A percentile compares a stretch with the other conserved stretches of the same genome.
phyloP scores from a whole-genome alignment of 768 basidiomycete species.

The Phanerochaete sordida region DNA sequence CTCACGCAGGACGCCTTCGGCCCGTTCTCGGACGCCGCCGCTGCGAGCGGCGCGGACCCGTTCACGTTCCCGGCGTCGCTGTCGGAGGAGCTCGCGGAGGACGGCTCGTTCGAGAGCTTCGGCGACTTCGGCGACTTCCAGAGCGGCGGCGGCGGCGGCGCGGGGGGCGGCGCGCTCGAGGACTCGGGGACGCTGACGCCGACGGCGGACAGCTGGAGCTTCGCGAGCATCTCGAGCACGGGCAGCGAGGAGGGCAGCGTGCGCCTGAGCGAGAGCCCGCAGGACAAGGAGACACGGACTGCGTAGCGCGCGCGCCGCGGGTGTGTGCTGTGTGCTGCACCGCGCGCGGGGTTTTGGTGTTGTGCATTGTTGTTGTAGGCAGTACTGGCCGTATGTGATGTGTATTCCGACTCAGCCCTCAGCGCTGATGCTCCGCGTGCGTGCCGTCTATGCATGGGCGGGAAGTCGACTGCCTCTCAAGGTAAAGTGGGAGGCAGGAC shows the following conservation, averaged over 20 bases:
- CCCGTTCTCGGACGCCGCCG: conserved; percentile 70
- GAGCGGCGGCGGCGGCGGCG: conserved; percentile 44
- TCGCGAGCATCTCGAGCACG: conserved; percentile 26
- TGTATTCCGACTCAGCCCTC: not conserved
- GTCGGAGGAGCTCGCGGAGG: conserved; percentile 57
- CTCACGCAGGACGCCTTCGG: conserved; percentile 37
- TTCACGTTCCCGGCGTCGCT: conserved; percentile 50
- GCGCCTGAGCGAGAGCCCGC: conserved; percentile 13
- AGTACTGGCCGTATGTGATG: not conserved
- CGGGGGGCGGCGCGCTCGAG: conserved; percentile 38
- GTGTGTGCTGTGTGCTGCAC: not conserved
- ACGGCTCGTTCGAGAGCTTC: conserved; percentile 61
- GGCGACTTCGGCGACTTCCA: conserved; percentile 80
- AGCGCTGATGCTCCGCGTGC: too few species aligned
- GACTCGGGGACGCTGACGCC: conserved; percentile 21
- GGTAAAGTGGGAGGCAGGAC: too few species aligned
- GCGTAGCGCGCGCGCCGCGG: conserved; percentile 6
- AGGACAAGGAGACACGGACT: conserved; percentile 25
- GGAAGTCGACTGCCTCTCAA: too few species aligned
- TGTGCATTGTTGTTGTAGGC: not conserved
- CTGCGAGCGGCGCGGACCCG: conserved; percentile 43
- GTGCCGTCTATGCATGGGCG: too few species aligned
- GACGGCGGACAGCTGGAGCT: conserved; percentile 29
- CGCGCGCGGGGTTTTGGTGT: too few species aligned
- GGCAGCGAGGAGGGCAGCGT: conserved; percentile 21